A percentile compares a stretch with the other conserved stretches of the same genome.
Conservation (phyloP, 345 rosid genomes). For the Citrus unshiu region DNA sequence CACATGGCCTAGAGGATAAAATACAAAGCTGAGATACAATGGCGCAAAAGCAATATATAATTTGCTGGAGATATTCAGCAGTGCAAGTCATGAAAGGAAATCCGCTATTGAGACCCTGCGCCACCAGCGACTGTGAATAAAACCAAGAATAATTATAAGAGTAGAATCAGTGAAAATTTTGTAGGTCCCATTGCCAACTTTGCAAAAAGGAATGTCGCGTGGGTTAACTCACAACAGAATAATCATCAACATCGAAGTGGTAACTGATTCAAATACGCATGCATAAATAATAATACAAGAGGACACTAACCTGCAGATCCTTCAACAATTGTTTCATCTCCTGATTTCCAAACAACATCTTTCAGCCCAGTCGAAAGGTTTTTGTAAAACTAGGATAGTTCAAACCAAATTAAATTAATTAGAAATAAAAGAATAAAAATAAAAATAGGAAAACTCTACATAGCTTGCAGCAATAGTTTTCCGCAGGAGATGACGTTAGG, state of each 20-base stretch:
- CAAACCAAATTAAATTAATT: conserved; percentile 1
- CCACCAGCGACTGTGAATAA: neutral
- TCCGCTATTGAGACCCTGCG: neutral
- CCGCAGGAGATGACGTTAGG: neutral
- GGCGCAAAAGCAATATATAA: neutral
- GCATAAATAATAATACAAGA: neutral
- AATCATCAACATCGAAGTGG: neutral
- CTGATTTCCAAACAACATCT: conserved; percentile 92
- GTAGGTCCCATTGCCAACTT: neutral
- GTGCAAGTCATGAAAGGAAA: neutral
- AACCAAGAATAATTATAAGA: neutral
- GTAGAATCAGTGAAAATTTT: neutral
- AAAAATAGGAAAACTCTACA: neutral
- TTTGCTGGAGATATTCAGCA: neutral
- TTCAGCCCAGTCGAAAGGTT: conserved; percentile 79
- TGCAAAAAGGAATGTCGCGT: neutral
- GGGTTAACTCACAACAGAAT: neutral
- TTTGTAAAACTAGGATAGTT: conserved; percentile 65
- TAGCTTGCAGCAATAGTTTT: neutral
- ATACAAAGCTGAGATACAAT: neutral
- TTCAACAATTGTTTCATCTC: conserved; percentile 53
- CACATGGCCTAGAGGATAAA: neutral
- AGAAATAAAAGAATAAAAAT: neutral
- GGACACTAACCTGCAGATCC: conserved; percentile 11
- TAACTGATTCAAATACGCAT: neutral